Percentiles rank a stretch among this genome's conserved stretches.
Evolutionary conservation across 2,329 filamentous ascomycete species (phyloP).

Genomic region (Rhinocladiella similis): DNA sequence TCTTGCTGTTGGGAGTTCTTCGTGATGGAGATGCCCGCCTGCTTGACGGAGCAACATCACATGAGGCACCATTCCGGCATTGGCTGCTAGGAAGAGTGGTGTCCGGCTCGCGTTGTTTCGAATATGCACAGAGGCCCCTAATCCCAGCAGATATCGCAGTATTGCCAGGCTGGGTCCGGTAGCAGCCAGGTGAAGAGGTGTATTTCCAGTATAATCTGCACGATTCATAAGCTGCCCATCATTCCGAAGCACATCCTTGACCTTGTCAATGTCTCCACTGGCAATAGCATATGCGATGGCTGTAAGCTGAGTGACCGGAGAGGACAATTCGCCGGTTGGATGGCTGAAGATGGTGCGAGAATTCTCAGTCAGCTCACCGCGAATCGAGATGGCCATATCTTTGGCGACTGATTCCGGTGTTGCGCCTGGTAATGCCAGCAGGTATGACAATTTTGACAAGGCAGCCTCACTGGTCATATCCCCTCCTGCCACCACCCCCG

Average conservation of each 20-base stretch:
- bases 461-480: conserved; percentile 76
- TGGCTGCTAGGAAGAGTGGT: conserved; percentile 60
- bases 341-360: conserved; percentile 74
- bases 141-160: conserved; percentile 54
- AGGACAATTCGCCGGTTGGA: conserved; percentile 56
- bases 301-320: conserved; percentile 66
- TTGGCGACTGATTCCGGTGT: conserved; percentile 65
- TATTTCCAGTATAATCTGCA: conserved; percentile 80
- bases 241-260: conserved; percentile 68
- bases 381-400: conserved; percentile 72
- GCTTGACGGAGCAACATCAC: conserved; percentile 56
- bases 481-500: conserved; percentile 79
- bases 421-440: conserved; percentile 69
- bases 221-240: conserved; percentile 69
- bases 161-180: conserved; percentile 57
- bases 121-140: conserved; percentile 53
- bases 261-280: conserved; percentile 65
- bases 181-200: conserved; percentile 60
- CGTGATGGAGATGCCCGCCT: conserved; percentile 60
- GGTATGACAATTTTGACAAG: conserved; percentile 84
- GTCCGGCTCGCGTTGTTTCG: conserved; percentile 57
- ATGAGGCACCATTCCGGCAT: conserved; percentile 56
- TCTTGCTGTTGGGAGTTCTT: conserved; percentile 55
- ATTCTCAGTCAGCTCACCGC: conserved; percentile 82
- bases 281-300: conserved; percentile 78